Conservation (phyloP, 768 basidiomycete genomes). For the Pleurotus djamor region DNA sequence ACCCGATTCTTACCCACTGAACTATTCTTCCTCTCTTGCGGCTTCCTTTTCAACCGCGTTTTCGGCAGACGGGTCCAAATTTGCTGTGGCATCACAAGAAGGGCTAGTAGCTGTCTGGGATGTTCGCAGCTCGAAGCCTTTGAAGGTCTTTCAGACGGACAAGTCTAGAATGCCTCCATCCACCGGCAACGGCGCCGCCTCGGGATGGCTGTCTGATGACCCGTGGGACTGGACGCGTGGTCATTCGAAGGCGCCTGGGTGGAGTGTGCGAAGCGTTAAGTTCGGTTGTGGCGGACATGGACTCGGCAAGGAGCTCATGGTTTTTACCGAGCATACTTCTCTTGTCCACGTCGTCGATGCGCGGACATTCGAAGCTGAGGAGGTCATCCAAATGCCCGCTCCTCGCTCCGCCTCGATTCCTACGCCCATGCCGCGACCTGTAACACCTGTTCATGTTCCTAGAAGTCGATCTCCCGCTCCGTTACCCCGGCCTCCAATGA, state of each 20-base stretch:
- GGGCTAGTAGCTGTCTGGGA: constrained; percentile 83
- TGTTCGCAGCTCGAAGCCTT: constrained; percentile 67
- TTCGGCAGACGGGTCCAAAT: constrained; percentile 72
- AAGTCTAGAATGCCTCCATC: constrained; percentile 25
- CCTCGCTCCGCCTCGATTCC: constrained; percentile 4
- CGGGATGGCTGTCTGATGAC: constrained; percentile 59
- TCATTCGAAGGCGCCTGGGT: constrained; percentile 62
- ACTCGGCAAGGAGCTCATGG: constrained; percentile 72
- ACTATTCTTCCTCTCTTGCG: constrained; percentile 43
- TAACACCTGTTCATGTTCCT: constrained; percentile 7
- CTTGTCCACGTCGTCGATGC: constrained; percentile 85
- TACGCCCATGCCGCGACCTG: constrained; percentile 1
- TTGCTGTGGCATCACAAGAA: constrained; percentile 82
- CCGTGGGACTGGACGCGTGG: constrained; percentile 69
- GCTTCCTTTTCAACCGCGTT: constrained; percentile 84
- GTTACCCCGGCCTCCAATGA: constrained; percentile 21
- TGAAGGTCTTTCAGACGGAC: constrained; percentile 68
- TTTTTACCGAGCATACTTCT: constrained; percentile 90
- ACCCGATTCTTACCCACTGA: constrained; percentile 37
- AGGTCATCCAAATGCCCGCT: constrained; percentile 57
- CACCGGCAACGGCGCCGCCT: constrained; percentile 38
- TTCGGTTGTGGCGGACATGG: constrained; percentile 63
- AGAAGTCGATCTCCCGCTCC: not conserved
- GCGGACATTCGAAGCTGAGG: constrained; percentile 77
- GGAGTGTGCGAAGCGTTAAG: constrained; percentile 86